Evolutionary conservation across 345 rosid species (phyloP), one percentile per base, ranked within the genome.

Genomic region (Cardamine chenopodiifolia): DNA sequence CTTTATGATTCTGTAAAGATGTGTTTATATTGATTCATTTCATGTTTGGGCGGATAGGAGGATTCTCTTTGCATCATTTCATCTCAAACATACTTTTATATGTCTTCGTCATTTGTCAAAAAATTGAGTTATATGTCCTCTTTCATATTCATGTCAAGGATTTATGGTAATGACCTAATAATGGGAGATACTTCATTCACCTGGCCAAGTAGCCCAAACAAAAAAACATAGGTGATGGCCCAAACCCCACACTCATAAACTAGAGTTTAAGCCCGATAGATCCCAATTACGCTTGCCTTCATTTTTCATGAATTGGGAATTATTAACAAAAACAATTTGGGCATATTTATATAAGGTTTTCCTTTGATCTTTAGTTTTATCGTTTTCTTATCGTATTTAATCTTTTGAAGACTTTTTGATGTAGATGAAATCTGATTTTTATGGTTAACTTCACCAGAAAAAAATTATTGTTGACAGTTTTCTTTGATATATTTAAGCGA

Each of bases 151-250:
- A 28, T 28, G 5, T 14, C 19, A 54, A 54, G 12, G 22, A 8
- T 15, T 4, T 8, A 56, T n/a, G 61, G 20, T 56, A 29, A 29
- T n/a, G 20, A 10, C 10, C 10, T 29, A 8, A 32, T 29, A 8
- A 32, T 32, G 9, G 39, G 19, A n/a, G 18, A n/a, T 57, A 57
- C 35, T 26, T 45, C 56, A 47, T 42, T 19, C 22, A 29, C 56
- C 56, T 40, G 19, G 45, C 73, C 12, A 57, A 44, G 22, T 70
- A 57, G 55, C 45, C 65, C 73, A 57, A 31, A 70, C 7, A 10
- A n/a, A 44, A 42, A 20, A 45, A n/a, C 47, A 6, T 29, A 57
- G 12, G 3, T 13, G n/a, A 14, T 70, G 40, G 66, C 65, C 34
- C 42, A 69, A n/a, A 12, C 40, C 19, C 40, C 35, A 29, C 3